Conservation (phyloP, 2,329 filamentous ascomycete genomes). For the Aureobasidium sp. region DNA sequence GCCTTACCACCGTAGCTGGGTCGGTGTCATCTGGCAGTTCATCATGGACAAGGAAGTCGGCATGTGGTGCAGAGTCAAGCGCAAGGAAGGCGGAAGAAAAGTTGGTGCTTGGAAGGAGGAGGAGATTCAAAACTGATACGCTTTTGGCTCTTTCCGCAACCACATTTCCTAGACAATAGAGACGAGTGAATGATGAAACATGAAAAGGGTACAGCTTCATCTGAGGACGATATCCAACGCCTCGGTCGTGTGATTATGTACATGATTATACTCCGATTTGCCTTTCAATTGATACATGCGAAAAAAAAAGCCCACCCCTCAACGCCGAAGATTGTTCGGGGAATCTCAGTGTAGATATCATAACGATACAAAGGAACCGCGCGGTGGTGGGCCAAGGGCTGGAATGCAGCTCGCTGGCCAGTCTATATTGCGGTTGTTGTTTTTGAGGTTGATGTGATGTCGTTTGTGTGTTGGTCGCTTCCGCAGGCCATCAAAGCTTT, state of each 20-base stretch:
- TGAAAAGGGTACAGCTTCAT: neutral
- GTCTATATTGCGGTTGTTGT: neutral
- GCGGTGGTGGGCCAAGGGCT: neutral
- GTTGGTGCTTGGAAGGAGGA: conserved; percentile 45
- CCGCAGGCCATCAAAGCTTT: neutral
- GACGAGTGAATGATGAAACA: neutral
- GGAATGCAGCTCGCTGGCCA: neutral
- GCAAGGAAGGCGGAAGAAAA: conserved; percentile 63
- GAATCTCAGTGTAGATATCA: conserved; percentile 1
- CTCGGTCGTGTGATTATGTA: conserved; percentile 4
- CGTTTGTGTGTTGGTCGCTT: neutral
- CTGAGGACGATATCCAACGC: neutral
- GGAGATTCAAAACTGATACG: conserved; percentile 19
- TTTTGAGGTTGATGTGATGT: neutral
- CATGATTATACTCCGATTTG: conserved; percentile 1
- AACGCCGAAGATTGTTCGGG: conserved; percentile 1
- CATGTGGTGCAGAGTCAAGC: conserved; percentile 86
- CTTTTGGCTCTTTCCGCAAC: neutral
- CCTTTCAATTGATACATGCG: neutral
- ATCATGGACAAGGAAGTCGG: conserved; percentile 84
- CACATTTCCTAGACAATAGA: neutral
- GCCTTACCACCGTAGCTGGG: conserved; percentile 83
- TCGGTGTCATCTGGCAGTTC: conserved; percentile 90
- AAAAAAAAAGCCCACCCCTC: neutral
- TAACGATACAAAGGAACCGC: neutral